These are phyloP conservation scores for Dendrobium officinale DNA, from an alignment of 106 monocot species.

Conservation along the genomic window DNA sequence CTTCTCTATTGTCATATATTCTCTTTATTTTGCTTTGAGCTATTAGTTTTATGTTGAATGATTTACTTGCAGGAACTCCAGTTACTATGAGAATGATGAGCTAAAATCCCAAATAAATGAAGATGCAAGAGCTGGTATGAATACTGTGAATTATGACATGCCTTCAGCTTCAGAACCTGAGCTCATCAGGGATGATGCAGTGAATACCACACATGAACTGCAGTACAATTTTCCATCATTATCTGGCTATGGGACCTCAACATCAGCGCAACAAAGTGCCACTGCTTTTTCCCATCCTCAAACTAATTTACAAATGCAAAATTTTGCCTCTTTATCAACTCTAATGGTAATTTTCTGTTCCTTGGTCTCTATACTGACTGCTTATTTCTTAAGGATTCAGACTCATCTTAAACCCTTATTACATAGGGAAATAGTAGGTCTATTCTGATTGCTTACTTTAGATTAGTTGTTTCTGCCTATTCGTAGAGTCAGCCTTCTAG, in stretches of 20 bases:
- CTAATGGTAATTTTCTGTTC: constrained; percentile 44
- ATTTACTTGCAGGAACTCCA: constrained; percentile 43
- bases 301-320: constrained; percentile 49
- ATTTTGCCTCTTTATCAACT: constrained; percentile 54
- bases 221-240: constrained; percentile 51
- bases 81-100: constrained; percentile 49
- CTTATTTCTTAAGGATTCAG: background rate
- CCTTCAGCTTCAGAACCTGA: constrained; percentile 57
- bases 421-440: no score
- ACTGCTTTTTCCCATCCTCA: constrained; percentile 33
- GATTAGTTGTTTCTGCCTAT: no score
- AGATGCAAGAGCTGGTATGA: constrained; percentile 24
- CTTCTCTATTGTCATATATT: background rate
- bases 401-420: no score
- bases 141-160: constrained; percentile 34
- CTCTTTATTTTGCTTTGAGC: background rate
- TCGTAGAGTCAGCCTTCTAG: no score
- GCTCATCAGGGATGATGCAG: constrained; percentile 30
- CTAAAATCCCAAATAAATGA: constrained; percentile 34
- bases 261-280: constrained; percentile 36
- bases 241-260: constrained; percentile 50
- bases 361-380: background rate
- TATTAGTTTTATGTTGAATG: constrained; percentile 2
- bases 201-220: constrained; percentile 36
- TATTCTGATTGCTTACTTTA: no score